Conservation (phyloP, 163 green algal species). For the Picocystis sp. region DNA sequence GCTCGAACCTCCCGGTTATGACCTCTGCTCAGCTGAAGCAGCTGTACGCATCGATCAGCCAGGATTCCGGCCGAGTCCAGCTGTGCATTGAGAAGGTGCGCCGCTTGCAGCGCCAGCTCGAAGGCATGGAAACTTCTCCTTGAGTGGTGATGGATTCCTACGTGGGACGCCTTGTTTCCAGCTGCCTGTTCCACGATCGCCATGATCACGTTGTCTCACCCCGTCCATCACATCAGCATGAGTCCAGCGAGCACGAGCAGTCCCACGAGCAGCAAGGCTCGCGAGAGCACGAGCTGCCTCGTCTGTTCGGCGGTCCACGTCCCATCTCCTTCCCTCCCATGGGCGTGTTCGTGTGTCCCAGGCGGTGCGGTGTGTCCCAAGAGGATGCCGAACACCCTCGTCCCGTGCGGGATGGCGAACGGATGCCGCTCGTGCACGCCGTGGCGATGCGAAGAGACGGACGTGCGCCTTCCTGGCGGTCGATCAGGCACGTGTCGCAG, state of each 20-base stretch:
- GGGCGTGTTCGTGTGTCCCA: constrained; percentile 25
- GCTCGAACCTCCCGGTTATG: too few species aligned
- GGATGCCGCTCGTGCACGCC: neutral
- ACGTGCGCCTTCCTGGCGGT: neutral
- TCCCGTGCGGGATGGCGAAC: neutral
- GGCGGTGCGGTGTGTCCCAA: neutral
- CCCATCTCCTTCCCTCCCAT: constrained; percentile 27
- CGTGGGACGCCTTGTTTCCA: too few species aligned
- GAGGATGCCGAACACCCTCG: constrained; percentile 8
- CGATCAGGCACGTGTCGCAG: constrained; percentile 2
- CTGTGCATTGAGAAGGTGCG: too few species aligned
- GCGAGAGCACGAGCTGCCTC: constrained; percentile 26
- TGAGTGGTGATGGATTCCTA: too few species aligned
- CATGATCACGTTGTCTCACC: too few species aligned
- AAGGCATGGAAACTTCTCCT: too few species aligned
- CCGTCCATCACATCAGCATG: constrained; percentile 6
- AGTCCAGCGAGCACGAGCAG: constrained; percentile 13
- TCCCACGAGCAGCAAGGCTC: neutral
- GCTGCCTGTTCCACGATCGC: too few species aligned
- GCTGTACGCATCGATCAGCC: too few species aligned
- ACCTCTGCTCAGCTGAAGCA: too few species aligned
- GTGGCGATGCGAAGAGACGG: neutral
- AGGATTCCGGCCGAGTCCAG: too few species aligned
- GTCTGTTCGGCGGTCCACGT: constrained; percentile 42
- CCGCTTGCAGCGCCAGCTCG: too few species aligned